phyloP scores from a whole-genome alignment of 1,284 basidiomycete genomes.

The Microbotryum scabiosae region DNA sequence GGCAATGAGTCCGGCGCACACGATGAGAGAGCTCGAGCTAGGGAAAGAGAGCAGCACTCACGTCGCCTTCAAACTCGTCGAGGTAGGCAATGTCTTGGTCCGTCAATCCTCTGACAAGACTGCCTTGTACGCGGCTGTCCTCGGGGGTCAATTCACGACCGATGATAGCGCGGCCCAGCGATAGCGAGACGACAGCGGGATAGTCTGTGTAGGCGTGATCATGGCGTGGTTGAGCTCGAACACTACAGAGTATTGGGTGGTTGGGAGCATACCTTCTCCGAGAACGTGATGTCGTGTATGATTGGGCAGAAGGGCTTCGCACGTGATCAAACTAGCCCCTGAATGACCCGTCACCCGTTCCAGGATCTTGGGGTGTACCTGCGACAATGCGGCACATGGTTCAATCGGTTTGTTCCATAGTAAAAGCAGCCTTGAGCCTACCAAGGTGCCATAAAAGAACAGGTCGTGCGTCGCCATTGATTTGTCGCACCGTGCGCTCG shows the following conservation, averaged over 20 bases:
- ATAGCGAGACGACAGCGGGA: conserved; percentile 61
- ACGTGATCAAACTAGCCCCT: conserved; percentile 50
- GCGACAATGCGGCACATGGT: not conserved
- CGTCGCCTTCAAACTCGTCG: conserved; percentile 70
- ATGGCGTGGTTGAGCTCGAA: too few species aligned
- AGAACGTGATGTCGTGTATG: conserved; percentile 65
- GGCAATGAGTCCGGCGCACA: too few species aligned
- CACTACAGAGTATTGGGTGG: not conserved
- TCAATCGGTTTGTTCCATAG: not conserved
- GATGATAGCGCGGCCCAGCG: conserved; percentile 40
- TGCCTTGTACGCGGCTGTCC: conserved; percentile 58
- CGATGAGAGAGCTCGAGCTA: too few species aligned
- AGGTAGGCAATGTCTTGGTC: conserved; percentile 52
- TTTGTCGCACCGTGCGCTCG: not conserved
- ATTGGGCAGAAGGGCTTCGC: conserved; percentile 55
- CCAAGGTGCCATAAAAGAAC: conserved; percentile 80
- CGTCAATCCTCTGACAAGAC: conserved; percentile 58
- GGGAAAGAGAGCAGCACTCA: conserved; percentile 42
- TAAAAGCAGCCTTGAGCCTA: not conserved
- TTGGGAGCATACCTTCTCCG: conserved; percentile 11
- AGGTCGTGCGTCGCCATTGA: conserved; percentile 42
- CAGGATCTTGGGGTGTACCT: conserved; percentile 58
- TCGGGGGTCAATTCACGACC: conserved; percentile 45
- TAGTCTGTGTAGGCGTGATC: conserved; percentile 51
- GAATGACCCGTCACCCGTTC: conserved; percentile 55